Conservation (phyloP, 345 rosid genomes). For the Pistacia atlantica region DNA sequence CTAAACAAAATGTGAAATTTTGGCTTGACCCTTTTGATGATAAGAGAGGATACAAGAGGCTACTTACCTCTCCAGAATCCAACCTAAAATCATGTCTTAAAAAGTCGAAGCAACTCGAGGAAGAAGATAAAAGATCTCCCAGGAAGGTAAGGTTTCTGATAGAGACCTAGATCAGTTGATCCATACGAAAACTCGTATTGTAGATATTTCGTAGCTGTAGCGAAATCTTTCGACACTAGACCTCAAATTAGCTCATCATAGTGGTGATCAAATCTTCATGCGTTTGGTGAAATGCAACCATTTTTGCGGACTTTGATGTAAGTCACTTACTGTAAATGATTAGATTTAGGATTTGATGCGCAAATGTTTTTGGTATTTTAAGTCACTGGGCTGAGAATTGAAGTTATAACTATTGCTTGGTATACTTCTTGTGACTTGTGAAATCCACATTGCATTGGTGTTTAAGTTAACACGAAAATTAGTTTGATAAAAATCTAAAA, state of each 20-base stretch:
- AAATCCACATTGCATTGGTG: no score
- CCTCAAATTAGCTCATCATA: not conserved
- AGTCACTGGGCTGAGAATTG: no score
- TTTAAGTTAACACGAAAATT: no score
- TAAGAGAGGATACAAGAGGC: constrained; percentile 15
- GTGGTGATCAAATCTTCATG: not conserved
- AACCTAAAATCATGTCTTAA: constrained; percentile 27
- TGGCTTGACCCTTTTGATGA: constrained; percentile 28
- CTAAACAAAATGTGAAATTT: constrained; percentile 23
- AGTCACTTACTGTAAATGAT: not conserved
- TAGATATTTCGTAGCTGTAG: not conserved
- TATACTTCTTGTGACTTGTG: no score
- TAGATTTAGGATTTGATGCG: not conserved
- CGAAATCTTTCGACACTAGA: not conserved
- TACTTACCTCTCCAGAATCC: not conserved
- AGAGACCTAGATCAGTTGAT: constrained; percentile 18
- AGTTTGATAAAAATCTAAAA: no score
- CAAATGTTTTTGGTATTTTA: not conserved
- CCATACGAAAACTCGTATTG: not conserved
- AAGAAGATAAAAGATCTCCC: constrained; percentile 11
- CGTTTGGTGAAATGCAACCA: not conserved
- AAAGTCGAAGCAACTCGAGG: constrained; percentile 8
- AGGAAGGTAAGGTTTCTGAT: constrained; percentile 26
- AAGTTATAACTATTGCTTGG: no score
- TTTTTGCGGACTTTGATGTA: not conserved